phyloP scores from a whole-genome alignment of 2,329 filamentous ascomycete species.

The Grosmannia penicillata region DNA sequence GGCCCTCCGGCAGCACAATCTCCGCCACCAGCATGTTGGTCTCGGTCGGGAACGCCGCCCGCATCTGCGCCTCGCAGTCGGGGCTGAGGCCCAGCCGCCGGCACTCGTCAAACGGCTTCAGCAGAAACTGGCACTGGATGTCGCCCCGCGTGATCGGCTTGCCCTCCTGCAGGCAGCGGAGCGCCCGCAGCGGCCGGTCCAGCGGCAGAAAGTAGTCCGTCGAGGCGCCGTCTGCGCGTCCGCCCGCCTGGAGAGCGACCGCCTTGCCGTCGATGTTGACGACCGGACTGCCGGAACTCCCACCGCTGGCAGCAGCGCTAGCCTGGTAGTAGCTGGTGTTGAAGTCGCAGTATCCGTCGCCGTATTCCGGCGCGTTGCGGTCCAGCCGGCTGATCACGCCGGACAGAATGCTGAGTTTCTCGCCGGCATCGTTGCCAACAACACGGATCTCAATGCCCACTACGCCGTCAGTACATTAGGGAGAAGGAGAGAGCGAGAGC shows the following conservation, averaged over 20 bases:
- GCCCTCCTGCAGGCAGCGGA: conserved; percentile 69
- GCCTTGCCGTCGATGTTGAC: conserved; percentile 90
- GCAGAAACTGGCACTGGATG: conserved; percentile 94
- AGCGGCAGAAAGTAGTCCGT: conserved; percentile 96
- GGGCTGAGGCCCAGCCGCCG: conserved; percentile 72
- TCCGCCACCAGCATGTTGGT: conserved; percentile 96
- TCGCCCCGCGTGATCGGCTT: conserved; percentile 73
- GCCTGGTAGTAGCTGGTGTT: conserved; percentile 95
- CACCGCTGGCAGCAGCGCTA: conserved; percentile 88
- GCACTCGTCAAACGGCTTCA: conserved; percentile 97
- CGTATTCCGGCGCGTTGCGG: conserved; percentile 93
- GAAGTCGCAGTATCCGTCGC: conserved; percentile 96
- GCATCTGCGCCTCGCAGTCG: conserved; percentile 73
- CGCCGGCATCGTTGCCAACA: conserved; percentile 94
- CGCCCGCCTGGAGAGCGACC: conserved; percentile 85
- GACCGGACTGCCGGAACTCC: conserved; percentile 95
- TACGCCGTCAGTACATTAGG: conserved; percentile 6
- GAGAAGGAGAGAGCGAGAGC: not conserved
- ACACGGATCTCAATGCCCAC: conserved; percentile 93
- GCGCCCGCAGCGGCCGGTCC: conserved; percentile 74
- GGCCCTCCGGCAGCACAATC: conserved; percentile 82
- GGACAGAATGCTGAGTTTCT: conserved; percentile 94
- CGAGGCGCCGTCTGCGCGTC: conserved; percentile 82
- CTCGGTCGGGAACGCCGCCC: conserved; percentile 75
- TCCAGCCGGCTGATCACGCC: conserved; percentile 94